Percentiles rank a stretch among this genome's conserved stretches.
phyloP scores from a whole-genome alignment of 2,329 filamentous ascomycete genomes.

The Bipolaris bicolor region DNA sequence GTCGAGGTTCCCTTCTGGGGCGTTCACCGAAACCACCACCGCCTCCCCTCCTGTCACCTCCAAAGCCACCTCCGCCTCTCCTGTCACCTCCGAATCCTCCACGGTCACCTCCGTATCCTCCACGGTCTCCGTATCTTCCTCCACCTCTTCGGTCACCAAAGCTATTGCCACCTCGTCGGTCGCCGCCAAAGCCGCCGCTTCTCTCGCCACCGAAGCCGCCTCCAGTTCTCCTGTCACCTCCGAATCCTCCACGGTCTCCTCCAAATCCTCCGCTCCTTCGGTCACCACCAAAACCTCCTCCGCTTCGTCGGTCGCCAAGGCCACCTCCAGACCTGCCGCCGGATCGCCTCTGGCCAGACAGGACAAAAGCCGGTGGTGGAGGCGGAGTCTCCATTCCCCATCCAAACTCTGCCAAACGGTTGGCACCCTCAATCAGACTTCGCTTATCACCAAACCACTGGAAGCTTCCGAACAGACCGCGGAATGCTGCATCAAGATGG shows the following conservation, averaged over 20 bases:
- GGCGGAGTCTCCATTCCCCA: slow-evolving; percentile 54
- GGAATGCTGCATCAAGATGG: slow-evolving; percentile 60
- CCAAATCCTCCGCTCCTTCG: slow-evolving; percentile 8
- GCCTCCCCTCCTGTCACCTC: slow-evolving; percentile 14
- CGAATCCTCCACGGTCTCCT: slow-evolving; percentile 11
- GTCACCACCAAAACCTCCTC: slow-evolving; percentile 16
- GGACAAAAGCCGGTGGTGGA: slow-evolving; percentile 34
- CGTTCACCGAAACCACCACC: slow-evolving; percentile 17
- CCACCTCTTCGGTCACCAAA: slow-evolving; percentile 23
- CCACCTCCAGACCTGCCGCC: slow-evolving; percentile 20
- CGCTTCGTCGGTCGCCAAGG: slow-evolving; percentile 23
- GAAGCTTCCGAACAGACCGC: slow-evolving; percentile 62
- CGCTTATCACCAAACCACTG: slow-evolving; percentile 52
- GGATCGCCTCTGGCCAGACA: slow-evolving; percentile 16
- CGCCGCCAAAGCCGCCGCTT: slow-evolving; percentile 17
- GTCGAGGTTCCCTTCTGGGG: slow-evolving; percentile 20
- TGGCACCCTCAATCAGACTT: slow-evolving; percentile 52
- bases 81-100: slow-evolving; percentile 7
- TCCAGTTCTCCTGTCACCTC: slow-evolving; percentile 21
- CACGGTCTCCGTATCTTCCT: slow-evolving; percentile 17
- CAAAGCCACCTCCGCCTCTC: slow-evolving; percentile 14
- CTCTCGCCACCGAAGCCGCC: slow-evolving; percentile 16
- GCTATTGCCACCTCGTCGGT: slow-evolving; percentile 15
- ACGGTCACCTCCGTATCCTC: slow-evolving; percentile 9
- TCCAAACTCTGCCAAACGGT: slow-evolving; percentile 54